phyloP scores from a whole-genome alignment of 768 basidiomycete species.

The Pisolithus sp. region DNA sequence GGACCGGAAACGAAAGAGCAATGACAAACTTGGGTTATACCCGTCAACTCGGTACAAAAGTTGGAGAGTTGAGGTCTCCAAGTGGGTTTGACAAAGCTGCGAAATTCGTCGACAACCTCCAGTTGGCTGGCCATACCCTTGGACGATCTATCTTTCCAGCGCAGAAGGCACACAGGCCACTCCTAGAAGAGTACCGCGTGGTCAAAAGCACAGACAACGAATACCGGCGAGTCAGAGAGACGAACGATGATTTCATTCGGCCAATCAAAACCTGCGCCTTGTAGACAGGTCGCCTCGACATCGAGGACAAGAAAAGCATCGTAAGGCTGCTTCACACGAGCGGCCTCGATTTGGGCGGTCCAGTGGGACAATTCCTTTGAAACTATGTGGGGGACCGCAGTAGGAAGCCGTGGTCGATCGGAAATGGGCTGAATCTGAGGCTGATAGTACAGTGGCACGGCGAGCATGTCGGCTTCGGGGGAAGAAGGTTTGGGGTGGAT shows the following conservation, averaged over 20 bases:
- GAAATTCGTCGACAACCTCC: conserved; percentile 74
- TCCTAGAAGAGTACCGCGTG: conserved; percentile 47
- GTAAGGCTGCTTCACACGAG: conserved; percentile 40
- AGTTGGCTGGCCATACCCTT: conserved; percentile 50
- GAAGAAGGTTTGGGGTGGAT: neutral
- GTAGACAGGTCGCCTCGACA: conserved; percentile 78
- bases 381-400: neutral
- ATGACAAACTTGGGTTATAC: conserved; percentile 79
- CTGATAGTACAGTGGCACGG: conserved; percentile 7
- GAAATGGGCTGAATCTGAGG: conserved; percentile 3
- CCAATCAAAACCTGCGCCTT: conserved; percentile 64
- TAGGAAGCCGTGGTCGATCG: conserved; percentile 2
- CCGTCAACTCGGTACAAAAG: conserved; percentile 86
- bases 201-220: conserved; percentile 3
- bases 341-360: conserved; percentile 8
- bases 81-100: conserved; percentile 80
- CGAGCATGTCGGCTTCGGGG: conserved; percentile 11
- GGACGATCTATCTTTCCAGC: conserved; percentile 62
- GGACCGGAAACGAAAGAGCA: conserved; percentile 4
- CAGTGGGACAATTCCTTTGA: conserved; percentile 1
- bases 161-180: conserved; percentile 85
- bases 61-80: conserved; percentile 77
- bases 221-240: conserved; percentile 13
- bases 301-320: conserved; percentile 86
- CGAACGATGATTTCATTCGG: conserved; percentile 95